These are phyloP conservation scores for Coemansia sp. DNA, from an alignment of 192 early-diverging fungal genomes.

Conservation along the genomic window DNA sequence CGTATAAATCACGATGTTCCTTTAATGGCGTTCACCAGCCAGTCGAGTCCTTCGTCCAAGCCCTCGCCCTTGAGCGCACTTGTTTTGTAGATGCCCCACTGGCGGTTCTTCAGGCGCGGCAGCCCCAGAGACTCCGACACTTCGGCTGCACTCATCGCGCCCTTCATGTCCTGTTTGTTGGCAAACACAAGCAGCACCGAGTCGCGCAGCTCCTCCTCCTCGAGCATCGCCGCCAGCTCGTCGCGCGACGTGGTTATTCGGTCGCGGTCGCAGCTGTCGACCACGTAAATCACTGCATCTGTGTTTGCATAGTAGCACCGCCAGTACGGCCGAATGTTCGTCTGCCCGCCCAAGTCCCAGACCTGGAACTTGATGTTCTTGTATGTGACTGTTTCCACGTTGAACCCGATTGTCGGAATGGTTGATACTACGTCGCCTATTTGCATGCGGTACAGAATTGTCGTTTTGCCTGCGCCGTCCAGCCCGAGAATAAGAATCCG, in stretches of 20 bases:
- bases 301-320: conserved; percentile 99
- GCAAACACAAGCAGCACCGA: conserved; percentile 91
- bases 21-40: conserved; percentile 61
- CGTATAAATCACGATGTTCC: conserved; percentile 6
- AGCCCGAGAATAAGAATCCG: conserved; percentile 96
- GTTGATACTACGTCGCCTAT: conserved; percentile 97
- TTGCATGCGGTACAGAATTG: conserved; percentile 93
- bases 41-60: conserved; percentile 88
- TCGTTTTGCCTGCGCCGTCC: conserved; percentile 96
- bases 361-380: conserved; percentile 99
- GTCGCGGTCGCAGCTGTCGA: conserved; percentile 90
- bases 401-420: conserved; percentile 88
- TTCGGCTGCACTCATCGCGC: conserved; percentile 87
- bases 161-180: conserved; percentile 97
- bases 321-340: conserved; percentile 93
- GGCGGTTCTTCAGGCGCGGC: conserved; percentile 79
- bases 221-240: conserved; percentile 90
- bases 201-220: conserved; percentile 91
- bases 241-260: conserved; percentile 84
- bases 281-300: conserved; percentile 98
- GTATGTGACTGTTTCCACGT: conserved; percentile 91
- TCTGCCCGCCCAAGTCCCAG: conserved; percentile 94
- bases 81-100: conserved; percentile 94
- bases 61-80: conserved; percentile 95
- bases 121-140: conserved; percentile 84